Percentiles rank a stretch among this genome's conserved stretches.
Evolutionary conservation across 495 filamentous ascomycete species (phyloP).

Genomic region (Aspergillus steynii): DNA sequence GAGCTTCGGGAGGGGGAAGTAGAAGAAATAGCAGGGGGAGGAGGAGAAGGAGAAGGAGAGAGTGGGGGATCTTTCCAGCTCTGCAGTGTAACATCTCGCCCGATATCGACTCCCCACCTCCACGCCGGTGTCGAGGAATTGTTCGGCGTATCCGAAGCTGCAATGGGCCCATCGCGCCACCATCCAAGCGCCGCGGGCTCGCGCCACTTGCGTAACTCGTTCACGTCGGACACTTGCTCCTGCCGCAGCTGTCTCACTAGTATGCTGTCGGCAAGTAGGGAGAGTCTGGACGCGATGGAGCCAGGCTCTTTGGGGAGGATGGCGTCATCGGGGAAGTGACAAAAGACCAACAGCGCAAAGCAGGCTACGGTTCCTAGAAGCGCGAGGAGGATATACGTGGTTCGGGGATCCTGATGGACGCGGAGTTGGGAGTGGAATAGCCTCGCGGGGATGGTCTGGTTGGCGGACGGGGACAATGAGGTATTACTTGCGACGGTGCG

Average conservation of each 20-base stretch:
- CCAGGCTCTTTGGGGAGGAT: constrained; percentile 6
- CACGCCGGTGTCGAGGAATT: neutral
- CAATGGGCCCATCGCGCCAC: neutral
- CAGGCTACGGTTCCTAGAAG: constrained; percentile 2
- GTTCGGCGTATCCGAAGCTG: too few species aligned
- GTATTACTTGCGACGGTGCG: constrained; percentile 4
- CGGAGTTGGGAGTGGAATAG: constrained; percentile 4
- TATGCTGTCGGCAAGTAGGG: neutral
- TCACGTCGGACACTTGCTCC: neutral
- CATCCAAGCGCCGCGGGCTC: constrained; percentile 2
- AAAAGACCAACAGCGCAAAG: constrained; percentile 2
- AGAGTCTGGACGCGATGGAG: constrained; percentile 4
- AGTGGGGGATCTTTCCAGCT: constrained; percentile 3
- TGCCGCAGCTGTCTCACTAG: constrained; percentile 5
- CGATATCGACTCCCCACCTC: constrained; percentile 7
- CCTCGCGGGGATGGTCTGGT: constrained; percentile 4
- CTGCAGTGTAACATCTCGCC: constrained; percentile 5
- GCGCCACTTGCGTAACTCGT: constrained; percentile 3
- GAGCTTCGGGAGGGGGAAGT: neutral
- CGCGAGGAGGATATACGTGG: constrained; percentile 5
- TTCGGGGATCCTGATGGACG: constrained; percentile 4
- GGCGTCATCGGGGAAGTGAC: constrained; percentile 1
- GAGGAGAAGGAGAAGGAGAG: neutral
- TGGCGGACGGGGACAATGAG: constrained; percentile 2
- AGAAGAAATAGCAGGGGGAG: too few species aligned